phyloP scores from a whole-genome alignment of 176 grass and related monocot species.

The Pharus latifolius region DNA sequence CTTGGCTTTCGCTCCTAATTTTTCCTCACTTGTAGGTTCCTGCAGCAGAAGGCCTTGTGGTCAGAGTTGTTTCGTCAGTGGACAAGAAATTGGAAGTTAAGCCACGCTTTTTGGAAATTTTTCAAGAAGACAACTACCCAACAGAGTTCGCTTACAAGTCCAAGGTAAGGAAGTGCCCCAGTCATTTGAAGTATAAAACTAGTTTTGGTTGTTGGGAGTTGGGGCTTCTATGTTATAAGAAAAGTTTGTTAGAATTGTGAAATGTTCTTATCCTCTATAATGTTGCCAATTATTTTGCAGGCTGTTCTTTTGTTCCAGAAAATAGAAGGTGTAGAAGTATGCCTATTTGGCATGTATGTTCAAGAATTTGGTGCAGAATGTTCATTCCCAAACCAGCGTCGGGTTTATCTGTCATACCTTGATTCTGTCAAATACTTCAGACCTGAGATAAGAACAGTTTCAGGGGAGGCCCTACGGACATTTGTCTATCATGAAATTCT shows the following conservation, averaged over 20 bases:
- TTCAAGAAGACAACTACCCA: conserved; percentile 75
- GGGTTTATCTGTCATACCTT: conserved; percentile 89
- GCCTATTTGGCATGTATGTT: conserved; percentile 93
- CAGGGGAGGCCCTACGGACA: conserved; percentile 77
- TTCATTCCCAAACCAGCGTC: conserved; percentile 65
- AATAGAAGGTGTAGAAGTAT: conserved; percentile 95
- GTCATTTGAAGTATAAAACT: conserved; percentile 4
- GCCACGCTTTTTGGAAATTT: conserved; percentile 67
- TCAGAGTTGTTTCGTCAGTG: conserved; percentile 96
- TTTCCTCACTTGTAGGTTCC: conserved; percentile 43
- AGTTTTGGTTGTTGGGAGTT: neutral
- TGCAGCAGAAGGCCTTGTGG: conserved; percentile 74
- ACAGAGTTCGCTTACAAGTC: conserved; percentile 91
- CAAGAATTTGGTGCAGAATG: conserved; percentile 95
- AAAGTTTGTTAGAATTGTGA: neutral
- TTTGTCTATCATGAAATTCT: conserved; percentile 96
- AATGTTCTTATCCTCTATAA: neutral
- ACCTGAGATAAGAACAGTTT: conserved; percentile 69
- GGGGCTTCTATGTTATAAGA: neutral
- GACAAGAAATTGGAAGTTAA: conserved; percentile 95
- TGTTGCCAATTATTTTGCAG: conserved; percentile 29
- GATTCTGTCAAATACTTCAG: conserved; percentile 97
- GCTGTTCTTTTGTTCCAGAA: conserved; percentile 90
- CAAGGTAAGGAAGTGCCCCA: conserved; percentile 41
- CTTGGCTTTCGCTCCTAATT: conserved; percentile 7